Percentiles rank a stretch among this genome's conserved stretches.
phyloP scores from a whole-genome alignment of 257 asterid species.

The Solanum pinnatisectum region DNA sequence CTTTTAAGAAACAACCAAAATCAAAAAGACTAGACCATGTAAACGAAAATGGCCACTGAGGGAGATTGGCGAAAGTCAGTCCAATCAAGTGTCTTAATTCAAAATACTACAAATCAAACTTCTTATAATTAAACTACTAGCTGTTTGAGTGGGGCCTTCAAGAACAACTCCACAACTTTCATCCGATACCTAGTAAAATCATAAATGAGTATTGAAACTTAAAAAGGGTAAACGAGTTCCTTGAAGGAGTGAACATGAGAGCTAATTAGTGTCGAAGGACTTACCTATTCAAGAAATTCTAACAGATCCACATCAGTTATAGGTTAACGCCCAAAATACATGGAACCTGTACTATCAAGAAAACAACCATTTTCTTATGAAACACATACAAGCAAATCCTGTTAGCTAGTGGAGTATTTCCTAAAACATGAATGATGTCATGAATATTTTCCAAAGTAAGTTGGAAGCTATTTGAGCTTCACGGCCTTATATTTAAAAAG shows the following conservation, averaged over 20 bases:
- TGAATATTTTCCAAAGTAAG: background rate
- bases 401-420: background rate
- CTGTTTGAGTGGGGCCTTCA: background rate
- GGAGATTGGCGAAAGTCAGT: background rate
- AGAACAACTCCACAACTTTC: background rate
- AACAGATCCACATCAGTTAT: slow-evolving; percentile 72
- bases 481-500: background rate
- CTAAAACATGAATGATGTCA: background rate
- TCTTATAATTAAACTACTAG: background rate
- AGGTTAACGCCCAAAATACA: slow-evolving; percentile 70
- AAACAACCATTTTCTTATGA: background rate
- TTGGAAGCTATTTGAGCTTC: background rate
- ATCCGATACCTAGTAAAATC: background rate
- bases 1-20: background rate
- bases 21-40: background rate
- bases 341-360: slow-evolving; percentile 57
- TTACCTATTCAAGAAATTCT: slow-evolving; percentile 89
- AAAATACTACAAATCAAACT: background rate
- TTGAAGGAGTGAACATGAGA: background rate
- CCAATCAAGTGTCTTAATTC: background rate
- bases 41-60: background rate
- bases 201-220: background rate
- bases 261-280: background rate
- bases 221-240: slow-evolving; percentile 20
- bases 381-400: background rate